Percentiles rank a stretch among this genome's conserved stretches.
Evolutionary conservation across 2,329 filamentous ascomycete genomes (phyloP).

Genomic region (Paracorniculantispora psalliotae): DNA sequence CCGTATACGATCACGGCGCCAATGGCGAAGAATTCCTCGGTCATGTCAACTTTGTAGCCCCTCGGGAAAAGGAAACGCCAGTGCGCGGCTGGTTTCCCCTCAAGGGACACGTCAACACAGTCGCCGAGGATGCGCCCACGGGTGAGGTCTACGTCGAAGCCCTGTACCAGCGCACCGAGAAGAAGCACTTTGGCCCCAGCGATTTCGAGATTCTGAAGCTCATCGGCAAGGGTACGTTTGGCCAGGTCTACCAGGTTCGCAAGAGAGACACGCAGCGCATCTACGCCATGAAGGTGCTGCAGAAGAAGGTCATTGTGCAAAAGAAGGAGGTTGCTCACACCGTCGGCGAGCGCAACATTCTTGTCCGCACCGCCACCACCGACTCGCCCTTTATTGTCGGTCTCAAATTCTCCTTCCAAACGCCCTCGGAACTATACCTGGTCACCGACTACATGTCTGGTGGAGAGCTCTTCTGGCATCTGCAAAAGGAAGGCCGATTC

Average conservation of each 20-base stretch:
- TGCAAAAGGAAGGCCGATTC: conserved; percentile 95
- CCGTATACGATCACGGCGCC: conserved; percentile 78
- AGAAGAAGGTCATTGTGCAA: conserved; percentile 99
- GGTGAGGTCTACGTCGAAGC: conserved; percentile 89
- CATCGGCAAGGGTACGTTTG: conserved; percentile 97
- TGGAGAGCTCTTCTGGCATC: conserved; percentile 96
- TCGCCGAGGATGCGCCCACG: conserved; percentile 66
- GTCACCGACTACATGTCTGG: conserved; percentile 99
- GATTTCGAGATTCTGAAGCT: conserved; percentile 95
- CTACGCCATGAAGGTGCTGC: conserved; percentile 98
- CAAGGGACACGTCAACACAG: conserved; percentile 67
- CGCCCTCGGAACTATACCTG: conserved; percentile 92
- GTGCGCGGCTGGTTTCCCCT: conserved; percentile 83
- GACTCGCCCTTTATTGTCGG: conserved; percentile 98
- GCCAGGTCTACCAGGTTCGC: conserved; percentile 95
- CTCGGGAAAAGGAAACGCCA: conserved; percentile 59
- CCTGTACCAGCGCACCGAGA: conserved; percentile 78
- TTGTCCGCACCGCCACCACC: conserved; percentile 91
- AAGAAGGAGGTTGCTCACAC: conserved; percentile 99
- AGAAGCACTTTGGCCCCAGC: conserved; percentile 86
- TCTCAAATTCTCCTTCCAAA: conserved; percentile 98
- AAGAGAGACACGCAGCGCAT: conserved; percentile 96
- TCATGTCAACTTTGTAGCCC: conserved; percentile 75
- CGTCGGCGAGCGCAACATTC: conserved; percentile 91
- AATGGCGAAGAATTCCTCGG: conserved; percentile 88